phyloP scores from a whole-genome alignment of 1,139 yeast genomes.

The Arxiozyma heterogenica region DNA sequence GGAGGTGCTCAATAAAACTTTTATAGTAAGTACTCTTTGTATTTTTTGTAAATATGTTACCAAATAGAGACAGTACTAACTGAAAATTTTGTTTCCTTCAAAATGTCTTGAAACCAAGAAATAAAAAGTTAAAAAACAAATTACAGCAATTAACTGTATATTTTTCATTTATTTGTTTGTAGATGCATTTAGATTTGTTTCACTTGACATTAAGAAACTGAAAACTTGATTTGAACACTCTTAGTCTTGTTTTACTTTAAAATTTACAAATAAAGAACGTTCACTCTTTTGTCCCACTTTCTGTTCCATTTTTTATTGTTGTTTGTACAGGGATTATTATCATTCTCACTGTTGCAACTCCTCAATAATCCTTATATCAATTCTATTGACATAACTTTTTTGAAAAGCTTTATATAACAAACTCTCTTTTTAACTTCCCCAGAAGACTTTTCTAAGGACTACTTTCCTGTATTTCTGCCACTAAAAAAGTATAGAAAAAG shows the following conservation, averaged over 20 bases:
- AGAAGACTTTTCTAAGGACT: not conserved
- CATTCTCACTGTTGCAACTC: not conserved
- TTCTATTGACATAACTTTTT: no score
- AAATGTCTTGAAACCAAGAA: not conserved
- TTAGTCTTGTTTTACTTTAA: not conserved
- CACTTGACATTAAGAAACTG: not conserved
- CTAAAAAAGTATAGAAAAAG: not conserved
- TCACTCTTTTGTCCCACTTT: not conserved
- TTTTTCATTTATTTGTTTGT: no score
- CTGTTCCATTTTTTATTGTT: not conserved
- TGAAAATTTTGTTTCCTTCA: no score
- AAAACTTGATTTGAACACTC: not conserved
- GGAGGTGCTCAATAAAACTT: not conserved
- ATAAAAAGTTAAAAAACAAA: not conserved
- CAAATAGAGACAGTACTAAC: not conserved
- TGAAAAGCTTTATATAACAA: not conserved
- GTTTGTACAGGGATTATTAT: not conserved
- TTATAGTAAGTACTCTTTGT: not conserved
- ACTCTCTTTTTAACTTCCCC: not conserved
- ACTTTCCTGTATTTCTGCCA: not conserved
- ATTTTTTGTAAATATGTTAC: not conserved
- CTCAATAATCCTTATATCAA: not conserved
- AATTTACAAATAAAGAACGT: constrained; percentile 2
- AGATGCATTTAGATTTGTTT: not conserved
- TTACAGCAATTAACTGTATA: not conserved